Conservation (phyloP, 352 stramenopile genomes). For the Phytophthora idaei region DNA sequence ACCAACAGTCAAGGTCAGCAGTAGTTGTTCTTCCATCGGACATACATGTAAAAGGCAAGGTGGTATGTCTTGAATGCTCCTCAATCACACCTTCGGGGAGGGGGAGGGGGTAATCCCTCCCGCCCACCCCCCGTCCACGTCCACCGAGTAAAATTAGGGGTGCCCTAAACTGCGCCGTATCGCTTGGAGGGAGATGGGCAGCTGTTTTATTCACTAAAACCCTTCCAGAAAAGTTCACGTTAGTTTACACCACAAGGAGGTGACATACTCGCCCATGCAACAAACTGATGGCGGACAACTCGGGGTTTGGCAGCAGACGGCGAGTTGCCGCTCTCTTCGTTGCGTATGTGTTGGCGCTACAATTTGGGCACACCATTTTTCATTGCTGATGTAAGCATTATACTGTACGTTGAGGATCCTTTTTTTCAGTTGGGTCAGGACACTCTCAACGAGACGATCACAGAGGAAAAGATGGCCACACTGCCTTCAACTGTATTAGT, state of each 20-base stretch:
- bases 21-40: no score
- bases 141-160: no score
- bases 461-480: constrained; percentile 15
- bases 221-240: constrained; percentile 22
- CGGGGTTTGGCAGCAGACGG: background rate
- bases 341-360: background rate
- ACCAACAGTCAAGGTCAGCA: no score
- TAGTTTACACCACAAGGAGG: background rate
- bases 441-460: constrained; percentile 10
- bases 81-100: no score
- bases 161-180: background rate
- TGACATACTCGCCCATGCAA: constrained; percentile 9
- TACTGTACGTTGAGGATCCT: no score
- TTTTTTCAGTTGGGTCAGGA: no score
- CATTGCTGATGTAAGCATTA: no score
- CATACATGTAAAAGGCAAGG: no score
- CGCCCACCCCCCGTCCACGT: no score
- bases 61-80: no score
- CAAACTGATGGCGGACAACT: constrained; percentile 2
- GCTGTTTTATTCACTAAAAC: constrained; percentile 17
- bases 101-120: no score
- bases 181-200: constrained; percentile 6
- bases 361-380: no score
- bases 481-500: background rate
- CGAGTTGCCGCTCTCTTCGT: background rate